These are phyloP conservation scores for Apiospora phragmitis DNA, from an alignment of 2,329 filamentous ascomycete genomes.

Conservation along the genomic window DNA sequence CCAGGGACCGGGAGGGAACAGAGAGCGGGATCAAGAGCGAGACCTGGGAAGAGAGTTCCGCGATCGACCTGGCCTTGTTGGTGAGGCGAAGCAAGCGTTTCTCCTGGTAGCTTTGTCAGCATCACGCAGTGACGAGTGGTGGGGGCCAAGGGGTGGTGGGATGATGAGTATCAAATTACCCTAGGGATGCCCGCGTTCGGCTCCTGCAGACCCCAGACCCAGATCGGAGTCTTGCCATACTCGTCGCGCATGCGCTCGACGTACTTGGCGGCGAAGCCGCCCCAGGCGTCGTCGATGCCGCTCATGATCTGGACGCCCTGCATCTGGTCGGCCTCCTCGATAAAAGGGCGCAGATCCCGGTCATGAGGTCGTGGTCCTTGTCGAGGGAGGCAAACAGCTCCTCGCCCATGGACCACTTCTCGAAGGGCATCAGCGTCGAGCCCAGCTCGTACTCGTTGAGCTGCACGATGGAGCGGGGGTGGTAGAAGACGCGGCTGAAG, in stretches of 20 bases:
- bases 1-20: constrained; percentile 57
- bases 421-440: constrained; percentile 78
- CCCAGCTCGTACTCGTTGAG: constrained; percentile 85
- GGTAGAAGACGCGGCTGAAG: constrained; percentile 89
- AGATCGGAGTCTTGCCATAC: constrained; percentile 82
- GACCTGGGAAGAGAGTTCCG: constrained; percentile 67
- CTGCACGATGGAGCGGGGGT: constrained; percentile 84
- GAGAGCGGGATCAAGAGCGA: constrained; percentile 78
- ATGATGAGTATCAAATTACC: constrained; percentile 38
- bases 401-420: constrained; percentile 71
- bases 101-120: constrained; percentile 41
- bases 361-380: constrained; percentile 82
- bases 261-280: constrained; percentile 72
- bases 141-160: not conserved
- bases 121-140: not conserved
- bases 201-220: constrained; percentile 83
- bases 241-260: constrained; percentile 82
- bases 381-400: constrained; percentile 74
- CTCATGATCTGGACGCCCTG: constrained; percentile 82
- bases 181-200: constrained; percentile 51
- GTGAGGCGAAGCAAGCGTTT: constrained; percentile 64
- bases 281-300: constrained; percentile 77
- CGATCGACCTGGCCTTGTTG: constrained; percentile 74
- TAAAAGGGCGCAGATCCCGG: constrained; percentile 83
- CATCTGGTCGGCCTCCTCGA: constrained; percentile 90